A percentile compares a stretch with the other conserved stretches of the same genome.
These are phyloP conservation scores for Polyporus tsugae DNA, from an alignment of 1,284 basidiomycete genomes.

Conservation along the genomic window DNA sequence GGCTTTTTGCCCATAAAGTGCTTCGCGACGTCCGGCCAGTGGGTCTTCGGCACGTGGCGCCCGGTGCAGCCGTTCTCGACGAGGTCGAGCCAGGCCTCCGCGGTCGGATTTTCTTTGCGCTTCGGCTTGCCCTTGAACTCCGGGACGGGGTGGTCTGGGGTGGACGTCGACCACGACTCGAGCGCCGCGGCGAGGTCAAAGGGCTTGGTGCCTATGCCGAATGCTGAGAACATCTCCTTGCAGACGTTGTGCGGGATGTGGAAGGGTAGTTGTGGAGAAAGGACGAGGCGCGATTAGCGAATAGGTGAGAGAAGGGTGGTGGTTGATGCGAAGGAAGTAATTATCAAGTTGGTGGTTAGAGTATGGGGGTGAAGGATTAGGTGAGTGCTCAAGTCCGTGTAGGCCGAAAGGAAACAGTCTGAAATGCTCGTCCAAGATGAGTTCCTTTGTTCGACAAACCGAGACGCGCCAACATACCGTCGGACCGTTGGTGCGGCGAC, in stretches of 20 bases:
- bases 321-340: background rate
- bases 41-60: constrained; percentile 70
- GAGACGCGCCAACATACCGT: background rate
- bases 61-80: constrained; percentile 69
- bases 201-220: constrained; percentile 17
- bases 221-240: constrained; percentile 24
- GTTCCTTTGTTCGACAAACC: background rate
- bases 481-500: background rate
- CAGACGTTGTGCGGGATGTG: background rate
- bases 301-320: background rate
- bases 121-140: constrained; percentile 63
- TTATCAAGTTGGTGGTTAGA: background rate
- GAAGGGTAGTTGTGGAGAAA: background rate
- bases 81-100: constrained; percentile 69
- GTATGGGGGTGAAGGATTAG: background rate
- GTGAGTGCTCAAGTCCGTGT: background rate
- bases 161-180: constrained; percentile 21
- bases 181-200: constrained; percentile 25
- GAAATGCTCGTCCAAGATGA: background rate
- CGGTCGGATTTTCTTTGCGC: constrained; percentile 63
- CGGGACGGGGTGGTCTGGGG: constrained; percentile 42
- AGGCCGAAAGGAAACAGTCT: background rate
- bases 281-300: background rate
- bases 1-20: constrained; percentile 73
- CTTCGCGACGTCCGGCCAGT: constrained; percentile 78